Percentiles rank a stretch among this genome's conserved stretches.
These are phyloP conservation scores for Emergomyces pasteurianus DNA, from an alignment of 2,329 filamentous ascomycete genomes.

Conservation along the genomic window DNA sequence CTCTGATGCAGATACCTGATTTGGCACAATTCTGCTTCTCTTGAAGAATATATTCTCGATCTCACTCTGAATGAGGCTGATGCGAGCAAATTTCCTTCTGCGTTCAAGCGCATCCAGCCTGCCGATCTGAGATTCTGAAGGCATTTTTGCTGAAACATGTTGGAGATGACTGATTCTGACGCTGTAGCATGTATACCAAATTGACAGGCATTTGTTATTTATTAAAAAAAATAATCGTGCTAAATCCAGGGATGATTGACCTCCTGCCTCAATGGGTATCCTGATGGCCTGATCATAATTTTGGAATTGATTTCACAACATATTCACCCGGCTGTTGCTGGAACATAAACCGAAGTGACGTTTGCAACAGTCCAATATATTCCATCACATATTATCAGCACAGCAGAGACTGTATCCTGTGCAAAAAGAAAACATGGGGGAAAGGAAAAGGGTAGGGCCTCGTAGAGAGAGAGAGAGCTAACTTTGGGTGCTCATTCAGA, in stretches of 20 bases:
- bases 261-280: background rate
- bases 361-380: too few species aligned
- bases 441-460: too few species aligned
- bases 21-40: background rate
- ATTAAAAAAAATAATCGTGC: background rate
- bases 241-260: background rate
- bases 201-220: background rate
- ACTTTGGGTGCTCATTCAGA: too few species aligned
- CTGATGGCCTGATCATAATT: too few species aligned
- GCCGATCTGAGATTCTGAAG: background rate
- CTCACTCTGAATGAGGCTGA: background rate
- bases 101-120: background rate
- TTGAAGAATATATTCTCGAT: background rate
- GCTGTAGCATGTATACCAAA: background rate
- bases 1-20: background rate
- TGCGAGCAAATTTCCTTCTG: background rate
- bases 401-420: too few species aligned
- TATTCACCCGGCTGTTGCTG: background rate
- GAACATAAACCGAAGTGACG: background rate
- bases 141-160: background rate
- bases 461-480: too few species aligned
- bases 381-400: too few species aligned
- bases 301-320: background rate
- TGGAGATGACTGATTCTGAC: background rate
- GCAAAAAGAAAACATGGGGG: too few species aligned